Base-by-base conservation (phyloP, 441 rosid genomes). In the Corymbia calophylla region DNA sequence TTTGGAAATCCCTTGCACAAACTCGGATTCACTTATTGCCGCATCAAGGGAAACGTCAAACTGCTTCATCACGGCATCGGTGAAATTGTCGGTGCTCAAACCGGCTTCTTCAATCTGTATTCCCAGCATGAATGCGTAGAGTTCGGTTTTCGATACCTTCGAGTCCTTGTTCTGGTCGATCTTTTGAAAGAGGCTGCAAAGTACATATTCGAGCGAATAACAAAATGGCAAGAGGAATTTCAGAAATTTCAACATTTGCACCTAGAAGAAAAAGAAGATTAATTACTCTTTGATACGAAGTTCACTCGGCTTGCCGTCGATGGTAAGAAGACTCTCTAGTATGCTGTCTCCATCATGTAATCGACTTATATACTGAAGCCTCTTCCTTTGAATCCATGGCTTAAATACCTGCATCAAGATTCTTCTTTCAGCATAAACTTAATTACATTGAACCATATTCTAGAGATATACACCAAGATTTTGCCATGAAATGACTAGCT, bases 331-430 rank as follows among this genome's bases (percentile, higher is more conserved):
- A 85, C 77, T 35, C 82, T 70, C 87, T 48, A 94, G 51, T n/a
- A 88, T 53, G 87, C 92, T 91, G 47, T 49, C 89, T 27, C 53
- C 53, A 17, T 87, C 54, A 29, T 91, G 86, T 70, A 88, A 92
- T 35, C 89, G 77, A 90, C 91, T 21, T 73, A 94, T 53, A 89
- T 91, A 93, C 18, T 92, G 92, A 19, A 92, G 90, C 80, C 94
- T 93, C 90, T 93, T 92, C 84, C 70, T 86, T 87, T 92, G 92
- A 86, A 94, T 94, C 95, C 94, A 93, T 21, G 96, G 96, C 81
- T 92, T 55, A 84, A 94, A 94, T 18, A 93, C 91, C 96, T 94
- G 93, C 84, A 86, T 27, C 51, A 6, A 68, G 54, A 68, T 53
- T 23, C 54, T 25, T 86, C 32, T 11, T 4, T 56, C 47, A 35